Conservation (phyloP, 83 land plant genomes). For the Picea abies region DNA sequence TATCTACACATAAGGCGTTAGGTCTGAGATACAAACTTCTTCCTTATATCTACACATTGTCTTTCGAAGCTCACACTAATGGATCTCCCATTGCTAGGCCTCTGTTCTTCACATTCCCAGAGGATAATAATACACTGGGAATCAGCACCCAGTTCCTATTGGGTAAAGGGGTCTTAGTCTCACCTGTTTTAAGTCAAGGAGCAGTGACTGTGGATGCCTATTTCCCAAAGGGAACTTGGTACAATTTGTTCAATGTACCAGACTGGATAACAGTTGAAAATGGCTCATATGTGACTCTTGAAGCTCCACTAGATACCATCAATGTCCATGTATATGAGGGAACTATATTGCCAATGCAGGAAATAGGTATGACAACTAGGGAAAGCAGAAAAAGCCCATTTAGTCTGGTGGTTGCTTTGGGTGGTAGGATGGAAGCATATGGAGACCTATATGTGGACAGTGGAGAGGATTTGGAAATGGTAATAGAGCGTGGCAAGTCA, state of each 20-base stretch:
- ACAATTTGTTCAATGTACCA: conserved; percentile 62
- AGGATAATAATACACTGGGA: conserved; percentile 51
- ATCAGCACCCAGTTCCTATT: conserved; percentile 72
- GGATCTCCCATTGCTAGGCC: conserved; percentile 88
- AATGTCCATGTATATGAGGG: conserved; percentile 86
- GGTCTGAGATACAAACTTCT: conserved; percentile 77
- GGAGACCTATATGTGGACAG: conserved; percentile 79
- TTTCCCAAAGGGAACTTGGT: conserved; percentile 86
- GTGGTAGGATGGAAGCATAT: conserved; percentile 28
- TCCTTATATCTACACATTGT: conserved; percentile 80
- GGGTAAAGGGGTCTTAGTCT: conserved; percentile 70
- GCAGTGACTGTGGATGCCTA: conserved; percentile 61
- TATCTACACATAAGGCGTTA: too few relatives aligned
- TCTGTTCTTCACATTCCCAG: conserved; percentile 78
- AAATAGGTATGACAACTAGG: conserved; percentile 59
- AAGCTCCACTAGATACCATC: conserved; percentile 68
- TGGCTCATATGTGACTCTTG: conserved; percentile 46
- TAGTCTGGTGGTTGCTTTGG: conserved; percentile 57
- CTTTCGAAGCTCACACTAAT: conserved; percentile 61
- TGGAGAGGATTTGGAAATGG: conserved; percentile 71
- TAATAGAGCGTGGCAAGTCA: conserved; percentile 42
- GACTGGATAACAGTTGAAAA: conserved; percentile 21
- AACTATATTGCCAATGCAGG: conserved; percentile 76
- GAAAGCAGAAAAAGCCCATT: conserved; percentile 59
- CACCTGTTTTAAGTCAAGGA: conserved; percentile 63